These are phyloP conservation scores for Exsudoporus frostii DNA, from an alignment of 768 basidiomycete genomes.

Conservation along the genomic window DNA sequence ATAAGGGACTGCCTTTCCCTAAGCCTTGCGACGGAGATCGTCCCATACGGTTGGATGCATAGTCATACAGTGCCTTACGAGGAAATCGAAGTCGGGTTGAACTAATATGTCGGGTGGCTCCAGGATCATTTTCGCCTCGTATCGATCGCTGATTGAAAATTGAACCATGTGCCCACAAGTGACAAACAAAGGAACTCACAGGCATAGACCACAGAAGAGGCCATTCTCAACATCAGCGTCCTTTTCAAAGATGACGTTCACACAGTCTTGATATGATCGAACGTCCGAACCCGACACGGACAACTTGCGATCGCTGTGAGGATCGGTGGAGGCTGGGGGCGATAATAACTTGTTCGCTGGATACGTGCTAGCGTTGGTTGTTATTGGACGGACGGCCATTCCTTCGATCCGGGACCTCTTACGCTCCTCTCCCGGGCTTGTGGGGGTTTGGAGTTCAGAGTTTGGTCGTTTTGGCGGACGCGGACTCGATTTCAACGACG, in stretches of 20 bases:
- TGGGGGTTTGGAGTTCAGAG: conserved; percentile 5
- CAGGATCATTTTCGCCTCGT: conserved; percentile 23
- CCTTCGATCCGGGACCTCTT: conserved; percentile 24
- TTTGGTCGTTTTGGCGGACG: conserved; percentile 18
- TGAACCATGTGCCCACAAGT: not conserved
- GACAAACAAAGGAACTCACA: conserved; percentile 36
- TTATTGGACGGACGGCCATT: not conserved
- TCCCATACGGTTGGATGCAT: conserved; percentile 53
- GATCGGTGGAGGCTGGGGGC: not conserved
- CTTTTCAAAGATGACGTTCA: conserved; percentile 34
- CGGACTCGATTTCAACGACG: not conserved
- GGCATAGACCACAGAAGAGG: conserved; percentile 48
- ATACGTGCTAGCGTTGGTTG: not conserved
- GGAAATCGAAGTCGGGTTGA: conserved; percentile 35
- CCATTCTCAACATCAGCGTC: conserved; percentile 31
- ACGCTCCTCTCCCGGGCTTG: conserved; percentile 6
- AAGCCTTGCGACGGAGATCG: conserved; percentile 30
- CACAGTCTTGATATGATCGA: conserved; percentile 44
- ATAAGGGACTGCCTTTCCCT: not conserved
- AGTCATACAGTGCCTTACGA: conserved; percentile 46
- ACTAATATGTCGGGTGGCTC: conserved; percentile 31
- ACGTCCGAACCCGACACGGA: conserved; percentile 9
- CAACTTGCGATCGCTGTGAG: not conserved
- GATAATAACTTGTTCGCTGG: not conserved
- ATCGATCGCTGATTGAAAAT: conserved; percentile 22